Base-by-base conservation (phyloP, 257 asterid species). In the Schizonepeta tenuifolia region DNA sequence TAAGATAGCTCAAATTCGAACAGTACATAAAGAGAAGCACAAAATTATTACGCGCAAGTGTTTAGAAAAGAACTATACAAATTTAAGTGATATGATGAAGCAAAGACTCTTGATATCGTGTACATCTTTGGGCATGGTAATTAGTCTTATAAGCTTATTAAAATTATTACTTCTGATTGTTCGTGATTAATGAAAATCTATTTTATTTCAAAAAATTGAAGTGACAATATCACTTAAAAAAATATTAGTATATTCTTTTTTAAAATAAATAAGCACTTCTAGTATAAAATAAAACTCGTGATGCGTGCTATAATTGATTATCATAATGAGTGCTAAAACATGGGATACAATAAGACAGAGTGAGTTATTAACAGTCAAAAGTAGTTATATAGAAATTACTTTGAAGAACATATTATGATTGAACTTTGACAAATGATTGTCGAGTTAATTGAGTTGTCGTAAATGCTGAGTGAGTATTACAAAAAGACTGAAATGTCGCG, bases 361-460 rank as follows among this genome's bases (percentile, higher is more conserved):
- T 35, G 67, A 36, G 17, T 35, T n/a, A 41, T 20, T 40, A 38
- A 38, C 43, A 38, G 69, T 64, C 40, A 24, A 43, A 64, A 64
- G 69, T 64, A 12, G 53, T 43, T 41, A 64, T 11, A 64, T 41
- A 13, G 51, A 14, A 64, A 20, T 64, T 63, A 21, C 69, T 63
- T 63, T 63, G 36, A 40, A 38, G 7, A 63, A 40, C 69, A 40
- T 17, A 41, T 13, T 18, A 72, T 63, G 55, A 64, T 73, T 53
- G 54, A 65, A 65, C 40, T 64, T 28, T 15, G 49, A 40, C 58
- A n/a, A 72, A 50, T 65, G 33, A 73, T 65, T 74, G 69, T 65
- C 26, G 43, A 65, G 35, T 74, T 54, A 56, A 11, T 51, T 53
- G 58, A 73, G 72, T 53, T 65, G 78, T 64, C 59, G 66, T 53